Conservation (phyloP, 2,329 filamentous ascomycete genomes). For the Penicillium sp. region DNA sequence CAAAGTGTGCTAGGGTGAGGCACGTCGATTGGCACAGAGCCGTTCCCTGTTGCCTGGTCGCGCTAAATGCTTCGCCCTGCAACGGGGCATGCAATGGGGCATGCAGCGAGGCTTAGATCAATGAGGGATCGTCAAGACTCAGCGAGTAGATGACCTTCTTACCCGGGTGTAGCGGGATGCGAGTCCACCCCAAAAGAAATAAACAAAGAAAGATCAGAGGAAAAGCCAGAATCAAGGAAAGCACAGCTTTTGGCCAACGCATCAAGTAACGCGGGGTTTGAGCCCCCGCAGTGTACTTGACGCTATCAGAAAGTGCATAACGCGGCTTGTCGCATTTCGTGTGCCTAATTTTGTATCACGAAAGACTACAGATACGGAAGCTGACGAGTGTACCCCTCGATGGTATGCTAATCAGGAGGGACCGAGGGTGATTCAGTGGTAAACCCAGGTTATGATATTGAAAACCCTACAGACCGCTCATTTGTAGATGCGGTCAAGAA, state of each 20-base stretch:
- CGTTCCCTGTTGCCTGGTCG: background rate
- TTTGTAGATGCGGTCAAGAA: slow-evolving; percentile 1
- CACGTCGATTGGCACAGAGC: background rate
- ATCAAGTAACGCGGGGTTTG: slow-evolving; percentile 16
- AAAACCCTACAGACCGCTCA: slow-evolving; percentile 6
- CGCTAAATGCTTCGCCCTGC: slow-evolving; percentile 1
- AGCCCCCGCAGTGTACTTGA: slow-evolving; percentile 17
- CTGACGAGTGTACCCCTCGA: slow-evolving; percentile 1
- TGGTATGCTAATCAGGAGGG: background rate
- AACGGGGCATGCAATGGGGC: background rate
- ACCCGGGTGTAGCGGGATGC: background rate
- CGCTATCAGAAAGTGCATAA: slow-evolving; percentile 4
- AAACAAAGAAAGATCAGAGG: slow-evolving; percentile 7
- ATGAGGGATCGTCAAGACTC: background rate
- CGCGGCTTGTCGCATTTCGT: slow-evolving; percentile 11
- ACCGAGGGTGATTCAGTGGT: background rate
- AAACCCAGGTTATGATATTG: background rate
- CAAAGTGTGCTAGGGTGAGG: background rate
- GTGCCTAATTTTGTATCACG: slow-evolving; percentile 6
- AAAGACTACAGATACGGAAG: slow-evolving; percentile 14
- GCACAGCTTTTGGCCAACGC: slow-evolving; percentile 10
- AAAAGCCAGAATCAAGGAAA: slow-evolving; percentile 2
- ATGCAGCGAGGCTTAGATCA: slow-evolving; percentile 4
- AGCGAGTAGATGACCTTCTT: background rate
- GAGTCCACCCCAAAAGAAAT: slow-evolving; percentile 6